Evolutionary conservation across 2,329 filamentous ascomycete species (phyloP), one percentile per base, ranked within the genome.

Genomic region (Trichoderma sp.): DNA sequence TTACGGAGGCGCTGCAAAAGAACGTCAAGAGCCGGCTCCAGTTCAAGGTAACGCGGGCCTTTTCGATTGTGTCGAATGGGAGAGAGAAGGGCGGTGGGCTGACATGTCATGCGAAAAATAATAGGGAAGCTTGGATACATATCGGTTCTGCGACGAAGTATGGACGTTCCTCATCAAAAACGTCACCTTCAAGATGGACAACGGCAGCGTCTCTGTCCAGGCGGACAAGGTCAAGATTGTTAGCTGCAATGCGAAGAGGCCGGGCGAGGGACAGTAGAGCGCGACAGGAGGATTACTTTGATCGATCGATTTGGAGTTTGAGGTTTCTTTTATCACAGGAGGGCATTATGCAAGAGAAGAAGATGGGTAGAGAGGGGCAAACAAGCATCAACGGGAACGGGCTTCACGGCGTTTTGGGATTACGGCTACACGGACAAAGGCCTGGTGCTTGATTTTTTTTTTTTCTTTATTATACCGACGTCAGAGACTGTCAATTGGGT

Each of bases 101-200:
- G 24, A 65, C 55, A 15, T 57, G 30, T 30, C 24, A 24, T 24
- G 5, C 54, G 3, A 7, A 28, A 50, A 61, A 2, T 4, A 5
- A 12, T 52, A 97, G 94, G 95, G 95, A 55, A 95, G 96, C 75
- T 88, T 99, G 68, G 93, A 98, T 77, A 98, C 95, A 17, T 99
- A 99, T 82, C 90, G 95, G 71, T 99, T 99, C 85, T 99, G 95
- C 82, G 95, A 99, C 79, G 95, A 99, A 81, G 95, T 99, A 66
- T 99, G 95, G 95, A 99, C 95, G 1, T 99, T 99, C 78, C 86
- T 99, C 66, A 96, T 99, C 79, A 97, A 97, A 80, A 95, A 98
- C 71, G 93, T 98, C 64, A 93, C 89, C n/a, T 98, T 99, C 82
- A 99, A 99, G 81, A 90, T 98, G 81, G 94, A 98, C 72, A 92